phyloP scores from a whole-genome alignment of 2,329 filamentous ascomycete species.

The Scytalidium sp. region DNA sequence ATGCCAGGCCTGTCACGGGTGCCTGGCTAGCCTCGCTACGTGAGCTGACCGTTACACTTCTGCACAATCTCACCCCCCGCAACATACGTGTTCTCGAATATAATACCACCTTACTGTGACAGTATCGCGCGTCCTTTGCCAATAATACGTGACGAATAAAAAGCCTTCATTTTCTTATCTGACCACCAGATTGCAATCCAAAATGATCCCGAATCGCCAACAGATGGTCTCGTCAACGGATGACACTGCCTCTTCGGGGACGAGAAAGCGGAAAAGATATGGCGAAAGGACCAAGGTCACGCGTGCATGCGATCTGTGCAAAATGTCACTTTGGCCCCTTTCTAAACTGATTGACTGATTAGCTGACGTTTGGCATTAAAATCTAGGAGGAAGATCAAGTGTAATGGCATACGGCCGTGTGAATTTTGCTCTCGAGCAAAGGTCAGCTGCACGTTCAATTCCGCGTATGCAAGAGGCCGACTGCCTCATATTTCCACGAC shows the following conservation, averaged over 20 bases:
- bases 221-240: too few relatives aligned
- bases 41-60: too few relatives aligned
- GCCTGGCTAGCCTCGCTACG: too few relatives aligned
- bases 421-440: constrained; percentile 29
- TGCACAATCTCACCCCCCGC: too few relatives aligned
- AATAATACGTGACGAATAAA: too few relatives aligned
- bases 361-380: constrained; percentile 5
- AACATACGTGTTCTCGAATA: too few relatives aligned
- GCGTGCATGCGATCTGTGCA: constrained; percentile 45
- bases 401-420: constrained; percentile 37
- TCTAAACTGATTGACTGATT: neutral
- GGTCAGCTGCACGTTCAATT: constrained; percentile 43
- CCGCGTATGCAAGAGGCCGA: constrained; percentile 45
- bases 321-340: constrained; percentile 32
- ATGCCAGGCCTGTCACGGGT: too few relatives aligned
- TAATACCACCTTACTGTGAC: too few relatives aligned
- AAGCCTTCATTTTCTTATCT: too few relatives aligned
- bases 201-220: too few relatives aligned
- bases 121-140: too few relatives aligned
- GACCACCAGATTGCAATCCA: too few relatives aligned
- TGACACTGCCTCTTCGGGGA: neutral
- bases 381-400: constrained; percentile 35
- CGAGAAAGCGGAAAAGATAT: neutral
- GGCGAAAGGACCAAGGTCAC: constrained; percentile 31
- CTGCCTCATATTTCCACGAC: constrained; percentile 25